phyloP scores from a whole-genome alignment of 2,329 filamentous ascomycete species.

The Septoria petroselini region DNA sequence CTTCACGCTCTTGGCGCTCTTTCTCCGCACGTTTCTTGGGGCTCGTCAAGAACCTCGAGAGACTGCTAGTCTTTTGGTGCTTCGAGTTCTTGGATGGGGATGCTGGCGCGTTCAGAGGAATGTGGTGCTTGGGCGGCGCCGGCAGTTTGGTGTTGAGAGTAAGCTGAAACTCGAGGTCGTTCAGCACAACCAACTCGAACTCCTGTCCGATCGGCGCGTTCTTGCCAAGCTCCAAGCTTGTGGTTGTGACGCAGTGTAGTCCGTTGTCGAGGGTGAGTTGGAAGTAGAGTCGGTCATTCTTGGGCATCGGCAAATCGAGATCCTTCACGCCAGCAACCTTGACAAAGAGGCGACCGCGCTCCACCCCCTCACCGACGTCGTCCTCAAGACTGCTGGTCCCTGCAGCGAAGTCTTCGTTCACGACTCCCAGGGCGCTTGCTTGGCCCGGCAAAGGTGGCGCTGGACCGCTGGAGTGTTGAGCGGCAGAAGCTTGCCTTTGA shows the following conservation, averaged over 20 bases:
- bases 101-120: slow-evolving; percentile 40
- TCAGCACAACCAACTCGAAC: slow-evolving; percentile 94
- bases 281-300: slow-evolving; percentile 89
- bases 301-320: slow-evolving; percentile 83
- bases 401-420: slow-evolving; percentile 65
- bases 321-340: slow-evolving; percentile 99
- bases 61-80: slow-evolving; percentile 75
- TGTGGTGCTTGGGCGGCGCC: slow-evolving; percentile 42
- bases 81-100: slow-evolving; percentile 64
- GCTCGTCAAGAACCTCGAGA: slow-evolving; percentile 88
- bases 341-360: slow-evolving; percentile 88
- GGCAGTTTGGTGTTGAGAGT: slow-evolving; percentile 94
- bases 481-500: slow-evolving; percentile 55
- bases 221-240: slow-evolving; percentile 87
- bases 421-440: slow-evolving; percentile 64
- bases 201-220: slow-evolving; percentile 95
- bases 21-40: slow-evolving; percentile 96
- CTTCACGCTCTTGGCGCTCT: slow-evolving; percentile 77
- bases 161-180: slow-evolving; percentile 97
- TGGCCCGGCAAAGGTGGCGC: slow-evolving; percentile 84
- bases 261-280: slow-evolving; percentile 97
- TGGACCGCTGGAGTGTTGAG: slow-evolving; percentile 52
- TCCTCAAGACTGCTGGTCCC: slow-evolving; percentile 49
- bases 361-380: slow-evolving; percentile 67
- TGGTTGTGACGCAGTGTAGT: slow-evolving; percentile 93